Evolutionary conservation across 202 grass and related monocot species (phyloP).

Genomic region (Eragrostis tef): DNA sequence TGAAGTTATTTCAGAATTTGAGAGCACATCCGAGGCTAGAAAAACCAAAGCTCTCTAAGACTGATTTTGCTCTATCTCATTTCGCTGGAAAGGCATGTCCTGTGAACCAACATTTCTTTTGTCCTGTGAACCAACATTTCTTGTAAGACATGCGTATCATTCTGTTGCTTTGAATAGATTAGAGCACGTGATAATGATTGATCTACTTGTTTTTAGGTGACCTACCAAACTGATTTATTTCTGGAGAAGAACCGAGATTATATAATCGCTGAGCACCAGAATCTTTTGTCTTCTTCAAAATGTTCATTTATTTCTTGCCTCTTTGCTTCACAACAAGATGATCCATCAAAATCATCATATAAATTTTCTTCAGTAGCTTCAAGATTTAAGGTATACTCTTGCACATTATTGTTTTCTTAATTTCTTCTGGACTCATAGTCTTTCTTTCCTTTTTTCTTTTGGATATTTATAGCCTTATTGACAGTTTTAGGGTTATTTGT

Average conservation of each 20-base stretch:
- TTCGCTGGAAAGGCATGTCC: slow-evolving; percentile 90
- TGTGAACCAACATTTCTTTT: slow-evolving; percentile 55
- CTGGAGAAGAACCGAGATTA: slow-evolving; percentile 89
- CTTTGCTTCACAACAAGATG: slow-evolving; percentile 65
- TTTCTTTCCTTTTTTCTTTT: slow-evolving; percentile 17
- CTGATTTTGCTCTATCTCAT: slow-evolving; percentile 73
- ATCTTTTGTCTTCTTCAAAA: slow-evolving; percentile 77
- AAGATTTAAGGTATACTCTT: slow-evolving; percentile 73
- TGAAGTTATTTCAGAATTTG: slow-evolving; percentile 78
- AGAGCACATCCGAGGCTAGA: slow-evolving; percentile 62
- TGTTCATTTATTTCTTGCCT: slow-evolving; percentile 78
- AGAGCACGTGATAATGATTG: slow-evolving; percentile 38
- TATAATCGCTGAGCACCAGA: slow-evolving; percentile 64
- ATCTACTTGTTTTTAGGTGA: slow-evolving; percentile 57
- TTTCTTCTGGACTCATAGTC: slow-evolving; percentile 26
- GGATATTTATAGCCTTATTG: slow-evolving; percentile 2
- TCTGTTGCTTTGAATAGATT: slow-evolving; percentile 41
- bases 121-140: slow-evolving; percentile 55
- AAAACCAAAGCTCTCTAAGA: slow-evolving; percentile 75
- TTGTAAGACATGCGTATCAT: slow-evolving; percentile 53
- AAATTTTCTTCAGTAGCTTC: slow-evolving; percentile 90
- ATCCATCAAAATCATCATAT: slow-evolving; percentile 79
- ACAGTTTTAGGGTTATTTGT: slow-evolving; percentile 40
- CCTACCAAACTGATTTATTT: slow-evolving; percentile 79
- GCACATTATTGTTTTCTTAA: slow-evolving; percentile 27